Evolutionary conservation across 805 yeast genomes (phyloP), one percentile per base, ranked within the genome.

Genomic region (Yarrowia divulgata): DNA sequence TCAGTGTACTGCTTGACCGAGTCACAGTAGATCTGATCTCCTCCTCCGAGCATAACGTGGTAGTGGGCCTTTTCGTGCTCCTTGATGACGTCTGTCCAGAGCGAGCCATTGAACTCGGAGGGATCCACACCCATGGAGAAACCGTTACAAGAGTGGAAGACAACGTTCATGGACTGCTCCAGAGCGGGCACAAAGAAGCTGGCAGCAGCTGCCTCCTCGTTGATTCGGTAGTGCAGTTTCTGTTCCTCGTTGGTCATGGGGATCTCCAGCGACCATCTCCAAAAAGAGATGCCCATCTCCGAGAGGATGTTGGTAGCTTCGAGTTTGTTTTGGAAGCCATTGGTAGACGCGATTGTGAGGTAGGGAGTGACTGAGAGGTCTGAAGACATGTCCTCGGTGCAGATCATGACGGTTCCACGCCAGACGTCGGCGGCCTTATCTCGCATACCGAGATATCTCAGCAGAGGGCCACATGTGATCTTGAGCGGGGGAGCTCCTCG

Each of bases 31-130:
- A 94, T 84, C 79, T 94, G 99, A 79, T 94, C 99, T 40, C 99
- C 99, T 67, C 98, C 98, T 37, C 98, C 98, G 37, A 95, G 81
- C 97, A 94, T 93, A 5, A 92, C 98, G 77, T 94, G 97, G 79
- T 91, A 91, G 50, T 83, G 85, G 48, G 85, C 85, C 48, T 83
- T 81, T 8, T 77, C 73, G 75, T 94, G 97, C 70, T 86, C 85
- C 35, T 84, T 81, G 73, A 93, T 74, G 3, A 94, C 96, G 75
- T 95, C 98, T 48, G 81, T 83, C 98, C 98, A 94, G 72, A 95
- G 78, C 1, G 91, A 88, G 9, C 93, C 91, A 70, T 87, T 86
- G 79, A 87, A 95, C 6, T 78, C 77, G 0, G 80, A 74, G 1
- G 97, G 88, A 68, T 88, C 90, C 0, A 91, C 89, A 4, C 84